Conservation (phyloP, 83 land plant genomes). For the Larix sibirica region DNA sequence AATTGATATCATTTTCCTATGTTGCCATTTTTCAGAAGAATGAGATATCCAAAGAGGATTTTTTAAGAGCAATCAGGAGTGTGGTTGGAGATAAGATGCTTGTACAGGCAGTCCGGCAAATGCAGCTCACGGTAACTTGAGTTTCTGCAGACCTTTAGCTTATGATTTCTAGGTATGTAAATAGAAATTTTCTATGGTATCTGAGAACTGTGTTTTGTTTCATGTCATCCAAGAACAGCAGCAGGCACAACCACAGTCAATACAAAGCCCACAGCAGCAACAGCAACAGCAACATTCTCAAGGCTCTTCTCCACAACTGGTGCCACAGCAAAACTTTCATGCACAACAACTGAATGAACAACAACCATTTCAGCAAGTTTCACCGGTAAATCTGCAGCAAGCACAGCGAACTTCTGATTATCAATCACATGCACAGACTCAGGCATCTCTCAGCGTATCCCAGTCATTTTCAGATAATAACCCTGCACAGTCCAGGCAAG, state of each 20-base stretch:
- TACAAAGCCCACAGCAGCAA: constrained; percentile 25
- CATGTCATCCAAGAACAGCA: neutral
- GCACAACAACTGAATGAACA: constrained; percentile 23
- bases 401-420: constrained; percentile 10
- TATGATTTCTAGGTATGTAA: neutral
- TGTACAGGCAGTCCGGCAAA: constrained; percentile 38
- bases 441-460: constrained; percentile 5
- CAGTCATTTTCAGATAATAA: constrained; percentile 21
- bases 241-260: constrained; percentile 19
- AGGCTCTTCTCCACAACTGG: constrained; percentile 24
- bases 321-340: constrained; percentile 15
- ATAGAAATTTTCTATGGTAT: neutral
- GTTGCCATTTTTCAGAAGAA: constrained; percentile 37
- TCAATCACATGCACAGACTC: constrained; percentile 15
- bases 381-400: constrained; percentile 18
- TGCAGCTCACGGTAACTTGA: constrained; percentile 44
- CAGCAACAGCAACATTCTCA: constrained; percentile 32
- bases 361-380: constrained; percentile 21
- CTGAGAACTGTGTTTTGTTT: neutral
- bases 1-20: neutral
- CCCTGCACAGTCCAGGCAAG: constrained; percentile 22
- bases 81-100: constrained; percentile 82
- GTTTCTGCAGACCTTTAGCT: neutral
- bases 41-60: constrained; percentile 61
- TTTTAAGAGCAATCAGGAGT: constrained; percentile 50